Conservation (phyloP, 176 grass and related monocot species). For the Alopecurus myosuroides region DNA sequence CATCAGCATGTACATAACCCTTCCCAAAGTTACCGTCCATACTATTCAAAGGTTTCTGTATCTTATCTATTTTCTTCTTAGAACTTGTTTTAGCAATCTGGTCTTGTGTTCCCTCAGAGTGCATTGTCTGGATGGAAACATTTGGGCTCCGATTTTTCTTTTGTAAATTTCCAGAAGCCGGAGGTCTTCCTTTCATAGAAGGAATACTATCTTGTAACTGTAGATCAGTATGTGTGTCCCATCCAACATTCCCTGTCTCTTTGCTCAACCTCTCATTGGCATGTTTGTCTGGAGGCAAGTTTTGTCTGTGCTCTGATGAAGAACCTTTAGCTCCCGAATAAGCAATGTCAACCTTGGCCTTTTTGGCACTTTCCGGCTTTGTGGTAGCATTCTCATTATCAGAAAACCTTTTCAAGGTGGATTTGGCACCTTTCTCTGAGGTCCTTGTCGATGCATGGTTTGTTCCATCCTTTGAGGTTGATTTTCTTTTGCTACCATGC, state of each 20-base stretch:
- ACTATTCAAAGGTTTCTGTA: constrained; percentile 42
- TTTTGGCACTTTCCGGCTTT: constrained; percentile 57
- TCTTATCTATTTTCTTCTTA: constrained; percentile 48
- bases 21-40: constrained; percentile 39
- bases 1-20: constrained; percentile 34
- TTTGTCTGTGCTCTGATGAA: constrained; percentile 32
- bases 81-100: constrained; percentile 40
- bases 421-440: constrained; percentile 34
- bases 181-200: constrained; percentile 36
- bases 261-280: constrained; percentile 41
- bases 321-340: constrained; percentile 28
- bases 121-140: constrained; percentile 19
- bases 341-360: constrained; percentile 47
- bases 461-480: constrained; percentile 43
- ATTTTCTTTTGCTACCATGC: constrained; percentile 42
- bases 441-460: constrained; percentile 28
- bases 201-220: constrained; percentile 38
- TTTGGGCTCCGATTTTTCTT: constrained; percentile 49
- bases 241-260: constrained; percentile 40
- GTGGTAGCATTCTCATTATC: constrained; percentile 30
- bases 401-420: constrained; percentile 56
- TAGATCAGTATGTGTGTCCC: constrained; percentile 13
- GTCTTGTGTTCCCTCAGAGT: constrained; percentile 40
- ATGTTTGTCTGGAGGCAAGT: constrained; percentile 42
- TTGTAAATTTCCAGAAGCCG: constrained; percentile 39